Evolutionary conservation across 2,329 filamentous ascomycete genomes (phyloP), one percentile per base, ranked within the genome.

Genomic region (Seiridium unicorne): DNA sequence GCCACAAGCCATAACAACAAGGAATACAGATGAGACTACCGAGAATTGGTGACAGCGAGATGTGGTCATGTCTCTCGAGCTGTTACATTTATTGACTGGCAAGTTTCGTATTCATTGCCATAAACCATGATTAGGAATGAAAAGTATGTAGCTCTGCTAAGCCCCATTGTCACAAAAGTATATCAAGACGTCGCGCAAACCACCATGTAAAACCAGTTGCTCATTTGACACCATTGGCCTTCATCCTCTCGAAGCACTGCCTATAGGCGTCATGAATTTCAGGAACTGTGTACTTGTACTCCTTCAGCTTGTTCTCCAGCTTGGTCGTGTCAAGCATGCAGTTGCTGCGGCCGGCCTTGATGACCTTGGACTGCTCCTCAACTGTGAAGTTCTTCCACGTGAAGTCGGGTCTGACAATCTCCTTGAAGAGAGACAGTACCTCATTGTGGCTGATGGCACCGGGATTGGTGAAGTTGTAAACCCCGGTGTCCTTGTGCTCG

Each of bases 401-500:
- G 66, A 87, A 84, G 35, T 69, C 70, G 1, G 87, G 87, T 46
- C 86, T 81, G 44, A 90, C 81, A 64, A 87, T 85, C 63, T 89
- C 80, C 66, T 81, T 83, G 75, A 89, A 89, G 47, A 90, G 75
- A 2, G 75, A 66, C 44, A 90, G 77, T 5, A 90, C 86, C 73
- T 89, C 86, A 71, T 89, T 89, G 74, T 89, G 87, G n/a, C 85
- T 87, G 70, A 90, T 89, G 63, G 85, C 84, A 10, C 87, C 87
- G 0, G 87, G 87, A 74, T 89, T 90, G 62, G 86, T 89, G 72
- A 89, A 89, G 76, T 90, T 90, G 74, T 86, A 89, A 65, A 90
- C 77, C 18, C 87, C 87, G 1, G 81, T 84, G 47, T 89, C 86
- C 46, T 77, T 75, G 73, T 87, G 79, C 71, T 88, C 83, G 35